Percentiles rank a stretch among this genome's conserved stretches.
phyloP scores from a whole-genome alignment of 192 early-diverging fungal genomes.

The Umbelopsis sp. region DNA sequence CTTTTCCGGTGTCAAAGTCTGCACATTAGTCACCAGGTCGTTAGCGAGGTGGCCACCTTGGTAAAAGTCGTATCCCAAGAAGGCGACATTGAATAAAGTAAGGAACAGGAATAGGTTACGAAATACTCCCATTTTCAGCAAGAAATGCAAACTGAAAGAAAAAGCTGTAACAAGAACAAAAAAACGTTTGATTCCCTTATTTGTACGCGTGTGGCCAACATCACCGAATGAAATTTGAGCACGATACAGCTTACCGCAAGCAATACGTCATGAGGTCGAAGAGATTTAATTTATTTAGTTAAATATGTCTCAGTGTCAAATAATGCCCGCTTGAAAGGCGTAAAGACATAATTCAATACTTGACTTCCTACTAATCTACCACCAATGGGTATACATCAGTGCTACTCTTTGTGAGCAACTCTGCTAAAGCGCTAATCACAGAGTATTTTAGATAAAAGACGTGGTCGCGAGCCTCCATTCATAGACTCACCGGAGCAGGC shows the following conservation, averaged over 20 bases:
- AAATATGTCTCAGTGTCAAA: too few relatives aligned
- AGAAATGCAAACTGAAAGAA: conserved; percentile 17
- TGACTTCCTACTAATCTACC: too few relatives aligned
- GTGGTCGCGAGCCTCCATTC: not conserved
- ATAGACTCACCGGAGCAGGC: conserved; percentile 2
- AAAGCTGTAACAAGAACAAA: not conserved
- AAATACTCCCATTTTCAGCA: conserved; percentile 35
- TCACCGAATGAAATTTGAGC: conserved; percentile 16
- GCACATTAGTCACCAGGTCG: conserved; percentile 36
- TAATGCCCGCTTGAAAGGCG: too few relatives aligned
- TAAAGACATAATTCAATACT: too few relatives aligned
- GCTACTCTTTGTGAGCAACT: too few relatives aligned
- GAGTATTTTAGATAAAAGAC: too few relatives aligned
- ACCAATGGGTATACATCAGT: too few relatives aligned
- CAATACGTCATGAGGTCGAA: not conserved
- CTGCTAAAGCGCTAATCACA: too few relatives aligned
- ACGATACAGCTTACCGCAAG: not conserved
- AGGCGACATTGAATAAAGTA: conserved; percentile 30
- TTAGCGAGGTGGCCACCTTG: conserved; percentile 34
- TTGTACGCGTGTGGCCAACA: not conserved
- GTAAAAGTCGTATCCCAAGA: conserved; percentile 38
- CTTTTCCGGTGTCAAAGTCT: conserved; percentile 35
- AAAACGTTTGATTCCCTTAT: not conserved
- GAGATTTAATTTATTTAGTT: too few relatives aligned
- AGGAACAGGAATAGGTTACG: conserved; percentile 40